phyloP scores from a whole-genome alignment of 2,329 filamentous ascomycete species.

The Penicillium sp. region DNA sequence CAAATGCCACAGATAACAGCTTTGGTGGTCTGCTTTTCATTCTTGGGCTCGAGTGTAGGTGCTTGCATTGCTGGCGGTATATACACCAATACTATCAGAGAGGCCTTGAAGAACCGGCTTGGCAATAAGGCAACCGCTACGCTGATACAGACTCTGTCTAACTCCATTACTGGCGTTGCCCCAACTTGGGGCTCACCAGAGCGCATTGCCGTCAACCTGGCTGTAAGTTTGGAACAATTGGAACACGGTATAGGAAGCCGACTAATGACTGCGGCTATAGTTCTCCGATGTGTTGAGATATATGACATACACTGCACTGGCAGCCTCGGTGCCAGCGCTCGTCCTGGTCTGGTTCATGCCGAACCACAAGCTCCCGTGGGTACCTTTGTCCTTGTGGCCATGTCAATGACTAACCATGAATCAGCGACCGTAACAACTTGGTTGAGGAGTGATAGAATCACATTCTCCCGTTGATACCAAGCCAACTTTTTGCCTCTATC shows the following conservation, averaged over 20 bases:
- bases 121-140: constrained; percentile 30
- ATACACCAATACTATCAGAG: constrained; percentile 49
- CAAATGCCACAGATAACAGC: constrained; percentile 52
- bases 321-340: constrained; percentile 27
- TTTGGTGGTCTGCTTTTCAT: constrained; percentile 45
- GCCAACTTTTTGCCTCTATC: no score
- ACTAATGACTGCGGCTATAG: constrained; percentile 9
- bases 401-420: neutral
- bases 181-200: constrained; percentile 45
- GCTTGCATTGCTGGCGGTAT: constrained; percentile 51
- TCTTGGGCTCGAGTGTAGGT: constrained; percentile 38
- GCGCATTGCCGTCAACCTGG: constrained; percentile 44
- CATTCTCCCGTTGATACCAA: no score
- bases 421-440: neutral
- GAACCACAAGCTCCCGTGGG: constrained; percentile 28
- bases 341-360: constrained; percentile 28
- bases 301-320: constrained; percentile 33
- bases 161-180: constrained; percentile 47
- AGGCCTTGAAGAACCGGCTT: constrained; percentile 38
- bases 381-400: neutral
- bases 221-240: constrained; percentile 23
- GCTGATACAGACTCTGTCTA: constrained; percentile 42
- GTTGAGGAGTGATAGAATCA: neutral
- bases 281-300: constrained; percentile 35
- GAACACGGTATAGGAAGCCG: neutral